Evolutionary conservation across 495 filamentous ascomycete species (phyloP).

Genomic region (Mycothermus thermophilus): DNA sequence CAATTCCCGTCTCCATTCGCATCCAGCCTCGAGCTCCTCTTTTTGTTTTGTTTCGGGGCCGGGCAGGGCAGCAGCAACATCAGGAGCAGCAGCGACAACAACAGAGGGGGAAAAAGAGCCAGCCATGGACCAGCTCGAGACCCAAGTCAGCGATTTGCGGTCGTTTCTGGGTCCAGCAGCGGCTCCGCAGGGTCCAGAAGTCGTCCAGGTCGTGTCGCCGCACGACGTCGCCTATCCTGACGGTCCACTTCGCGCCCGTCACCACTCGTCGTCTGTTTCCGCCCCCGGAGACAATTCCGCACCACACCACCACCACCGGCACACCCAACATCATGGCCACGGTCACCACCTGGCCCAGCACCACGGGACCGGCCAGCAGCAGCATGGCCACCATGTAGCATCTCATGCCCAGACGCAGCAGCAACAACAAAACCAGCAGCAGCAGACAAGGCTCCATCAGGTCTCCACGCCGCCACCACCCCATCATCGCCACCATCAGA

Average conservation of each 20-base stretch:
- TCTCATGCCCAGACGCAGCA: too few species aligned
- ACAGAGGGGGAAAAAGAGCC: too few species aligned
- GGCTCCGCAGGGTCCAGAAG: slow-evolving; percentile 15
- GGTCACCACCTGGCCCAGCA: not conserved
- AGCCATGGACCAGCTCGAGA: slow-evolving; percentile 41
- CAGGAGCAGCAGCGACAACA: too few species aligned
- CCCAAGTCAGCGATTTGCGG: slow-evolving; percentile 41
- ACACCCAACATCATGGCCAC: slow-evolving; percentile 3
- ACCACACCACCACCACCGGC: slow-evolving; percentile 1
- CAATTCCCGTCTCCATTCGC: too few species aligned
- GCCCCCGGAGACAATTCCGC: slow-evolving; percentile 28
- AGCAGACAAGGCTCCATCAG: too few species aligned
- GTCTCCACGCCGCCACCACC: slow-evolving; percentile 1
- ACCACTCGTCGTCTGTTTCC: slow-evolving; percentile 18
- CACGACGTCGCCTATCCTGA: slow-evolving; percentile 4
- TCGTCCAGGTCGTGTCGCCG: slow-evolving; percentile 8
- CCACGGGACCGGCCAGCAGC: too few species aligned
- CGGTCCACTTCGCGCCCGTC: slow-evolving; percentile 9
- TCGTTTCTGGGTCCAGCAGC: slow-evolving; percentile 24
- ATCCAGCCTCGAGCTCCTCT: too few species aligned
- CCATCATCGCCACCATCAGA: not conserved
- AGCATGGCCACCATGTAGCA: too few species aligned
- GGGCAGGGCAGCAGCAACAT: too few species aligned
- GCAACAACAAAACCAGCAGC: too few species aligned
- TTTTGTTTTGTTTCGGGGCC: too few species aligned